Evolutionary conservation across 2,329 filamentous ascomycete species (phyloP), one percentile per base, ranked within the genome.

Genomic region (Aspergillus brunneoviolaceus): DNA sequence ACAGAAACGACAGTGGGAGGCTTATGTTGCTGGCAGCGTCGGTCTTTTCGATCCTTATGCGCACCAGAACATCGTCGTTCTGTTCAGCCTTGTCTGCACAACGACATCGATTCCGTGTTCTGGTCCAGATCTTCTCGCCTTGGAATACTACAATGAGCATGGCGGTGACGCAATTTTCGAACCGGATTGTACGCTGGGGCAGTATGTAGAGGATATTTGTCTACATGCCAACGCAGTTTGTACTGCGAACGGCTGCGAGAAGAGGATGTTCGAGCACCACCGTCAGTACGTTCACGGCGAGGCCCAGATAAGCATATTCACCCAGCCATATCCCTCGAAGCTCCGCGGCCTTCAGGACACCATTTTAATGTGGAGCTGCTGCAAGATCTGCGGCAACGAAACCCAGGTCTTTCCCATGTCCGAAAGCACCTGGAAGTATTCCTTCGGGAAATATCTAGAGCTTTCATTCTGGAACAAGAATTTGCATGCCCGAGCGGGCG

Each of bases 291-390:
- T 99, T 1, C 95, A 99, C 69, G 96, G 95, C 29, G 90, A 96
- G 72, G 94, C 93, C 10, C 91, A 96, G 63, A 88, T 99, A 67
- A 96, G 92, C 7, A 87, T 98, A 10, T 91, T 96, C 67, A 88
- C 97, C 16, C 91, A 96, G 71, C 88, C 87, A 33, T 88, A 87
- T 63, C 82, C 88, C 49, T 83, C 86, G 39, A 87, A 89, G 65
- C 79, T 90, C 62, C 83, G 85, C 61, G 84, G 86, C 1, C 77
- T 88, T 76, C 84, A 85, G 73, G 86, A 91, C 64, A 90, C 88
- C 2, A 96, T 99, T 58, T 85, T 93, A 59, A 97, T 99, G 92
- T 99, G 96, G 96, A 98, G 92, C 66, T 92, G 89, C 68, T 99
- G 95, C 80, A 95, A 96, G 69, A 83, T 91, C 31, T 99, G 96